Percentiles rank a stretch among this genome's conserved stretches.
Conservation (phyloP, 768 basidiomycete species). For the Suillus occidentalis region DNA sequence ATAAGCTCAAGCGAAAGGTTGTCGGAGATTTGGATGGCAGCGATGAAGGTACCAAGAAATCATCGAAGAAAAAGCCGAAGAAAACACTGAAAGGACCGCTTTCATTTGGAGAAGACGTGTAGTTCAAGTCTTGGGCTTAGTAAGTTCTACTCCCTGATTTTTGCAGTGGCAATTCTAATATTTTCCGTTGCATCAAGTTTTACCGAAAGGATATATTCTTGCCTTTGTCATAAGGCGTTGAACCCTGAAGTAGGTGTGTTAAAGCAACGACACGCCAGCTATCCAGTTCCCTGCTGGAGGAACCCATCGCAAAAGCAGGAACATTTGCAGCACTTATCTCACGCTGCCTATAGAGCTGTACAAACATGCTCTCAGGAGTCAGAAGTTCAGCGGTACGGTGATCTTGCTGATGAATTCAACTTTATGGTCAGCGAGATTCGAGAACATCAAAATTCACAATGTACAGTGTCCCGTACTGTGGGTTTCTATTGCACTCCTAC, state of each 20-base stretch:
- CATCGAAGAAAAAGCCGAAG: conserved; percentile 57
- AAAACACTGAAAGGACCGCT: conserved; percentile 40
- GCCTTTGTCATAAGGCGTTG: not conserved
- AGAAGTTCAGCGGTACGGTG: not conserved
- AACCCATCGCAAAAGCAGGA: not conserved
- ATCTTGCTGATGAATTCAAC: not conserved
- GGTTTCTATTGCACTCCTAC: not conserved
- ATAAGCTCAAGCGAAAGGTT: conserved; percentile 38
- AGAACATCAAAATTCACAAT: not conserved
- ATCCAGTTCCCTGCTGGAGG: not conserved
- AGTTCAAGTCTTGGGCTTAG: not conserved
- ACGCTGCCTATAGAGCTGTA: not conserved
- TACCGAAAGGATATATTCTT: not conserved
- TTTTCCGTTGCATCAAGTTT: not conserved
- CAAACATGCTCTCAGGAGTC: not conserved
- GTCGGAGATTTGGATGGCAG: conserved; percentile 34
- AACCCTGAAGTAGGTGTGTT: not conserved
- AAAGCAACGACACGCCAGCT: not conserved
- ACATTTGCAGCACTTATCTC: not conserved
- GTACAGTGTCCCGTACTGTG: not conserved
- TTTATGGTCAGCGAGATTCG: not conserved
- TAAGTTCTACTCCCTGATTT: not conserved
- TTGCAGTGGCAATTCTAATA: not conserved
- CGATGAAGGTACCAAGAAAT: conserved; percentile 23
- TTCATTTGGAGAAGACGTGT: conserved; percentile 36